Base-by-base conservation (phyloP, 129 eudicot species). In the Chrysanthemum makinoi region DNA sequence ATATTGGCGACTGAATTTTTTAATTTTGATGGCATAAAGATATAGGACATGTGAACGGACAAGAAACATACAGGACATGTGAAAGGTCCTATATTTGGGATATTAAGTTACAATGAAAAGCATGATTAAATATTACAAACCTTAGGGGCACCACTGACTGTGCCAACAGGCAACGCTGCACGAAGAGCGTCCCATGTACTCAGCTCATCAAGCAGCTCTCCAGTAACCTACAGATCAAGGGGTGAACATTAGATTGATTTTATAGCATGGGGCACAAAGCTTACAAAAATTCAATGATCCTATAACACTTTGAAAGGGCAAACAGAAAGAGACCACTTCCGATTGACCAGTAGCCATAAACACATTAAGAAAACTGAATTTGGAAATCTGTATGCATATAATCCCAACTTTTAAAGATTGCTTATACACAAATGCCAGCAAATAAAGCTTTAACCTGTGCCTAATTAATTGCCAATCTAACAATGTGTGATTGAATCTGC, bases 81-180 rank as follows among this genome's bases (percentile, higher is more conserved):
- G 17, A 20, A 59, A 58, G 64, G 30, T 19, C 39, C 22, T 22
- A 19, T 10, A 58, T 11, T 0, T 58, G 64, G 64, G 0, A 22
- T 1, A 10, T 61, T 61, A 1, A 5, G 46, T 61, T 28, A 10
- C n/a, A 24, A 26, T 2, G 14, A 12, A n/a, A 26, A 22, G 33
- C 20, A 53, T 20, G 77, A 24, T 15, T 20, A 51, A 57, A 47
- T 69, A 9, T 49, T 68, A 63, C 12, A 35, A 73, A 94, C 97
- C 97, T 95, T 95, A 48, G 97, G 99, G 22, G 99, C 99, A 13
- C 99, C 99, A 74, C 99, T 94, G 74, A 90, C 99, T 55, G 99
- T 94, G 77, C 99, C 99, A 64, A 94, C 99, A 56, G 99, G 99
- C 77, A 94, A 81, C 11, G 99, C 99, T 50, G 99, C 96, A 59